These are phyloP conservation scores for Vaccinium macrocarpon DNA, from an alignment of 148 eudicot species.

Conservation along the genomic window DNA sequence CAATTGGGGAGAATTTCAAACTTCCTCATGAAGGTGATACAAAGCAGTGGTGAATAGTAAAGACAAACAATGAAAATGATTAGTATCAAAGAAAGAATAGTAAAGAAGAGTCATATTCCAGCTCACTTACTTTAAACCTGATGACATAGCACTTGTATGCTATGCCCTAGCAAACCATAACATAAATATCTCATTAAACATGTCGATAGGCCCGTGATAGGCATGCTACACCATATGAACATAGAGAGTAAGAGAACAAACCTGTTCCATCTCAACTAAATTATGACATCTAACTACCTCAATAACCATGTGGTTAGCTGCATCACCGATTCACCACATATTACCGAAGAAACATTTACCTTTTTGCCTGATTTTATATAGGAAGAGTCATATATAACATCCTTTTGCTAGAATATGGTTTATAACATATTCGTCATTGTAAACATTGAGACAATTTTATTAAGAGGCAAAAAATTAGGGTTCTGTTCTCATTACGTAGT, in stretches of 20 bases:
- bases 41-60: slow-evolving; percentile 9
- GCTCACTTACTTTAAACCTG: slow-evolving; percentile 11
- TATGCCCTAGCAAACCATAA: neutral
- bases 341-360: neutral
- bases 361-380: neutral
- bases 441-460: too few species aligned
- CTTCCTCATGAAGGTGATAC: neutral
- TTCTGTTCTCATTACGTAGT: too few species aligned
- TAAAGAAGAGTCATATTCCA: slow-evolving; percentile 12
- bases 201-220: neutral
- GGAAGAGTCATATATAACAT: neutral
- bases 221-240: neutral
- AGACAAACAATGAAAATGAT: neutral
- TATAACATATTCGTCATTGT: slow-evolving; percentile 2
- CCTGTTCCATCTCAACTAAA: neutral
- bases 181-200: neutral
- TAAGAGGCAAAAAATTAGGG: too few species aligned
- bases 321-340: neutral
- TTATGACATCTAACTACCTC: neutral
- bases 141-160: neutral
- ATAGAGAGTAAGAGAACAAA: neutral
- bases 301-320: slow-evolving; percentile 3
- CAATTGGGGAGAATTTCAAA: neutral
- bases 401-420: neutral
- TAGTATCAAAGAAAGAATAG: slow-evolving; percentile 8